These are phyloP conservation scores for Globisporangium cylindrosporum DNA, from an alignment of 352 stramenopile species.

Conservation along the genomic window DNA sequence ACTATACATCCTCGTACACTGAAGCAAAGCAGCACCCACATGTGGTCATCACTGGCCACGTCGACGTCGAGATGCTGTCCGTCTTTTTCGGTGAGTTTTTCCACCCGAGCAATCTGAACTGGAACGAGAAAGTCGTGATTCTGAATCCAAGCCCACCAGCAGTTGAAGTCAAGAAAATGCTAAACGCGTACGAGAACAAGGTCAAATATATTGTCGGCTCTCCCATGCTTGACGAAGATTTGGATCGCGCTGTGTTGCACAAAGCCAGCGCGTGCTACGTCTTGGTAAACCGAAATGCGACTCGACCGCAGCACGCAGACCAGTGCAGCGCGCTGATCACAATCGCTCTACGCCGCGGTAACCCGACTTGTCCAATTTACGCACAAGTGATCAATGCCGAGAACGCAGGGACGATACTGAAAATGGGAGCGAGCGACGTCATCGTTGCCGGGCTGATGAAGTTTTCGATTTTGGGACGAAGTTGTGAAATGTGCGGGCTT, in stretches of 20 bases:
- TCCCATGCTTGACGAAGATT: constrained; percentile 73
- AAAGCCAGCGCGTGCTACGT: constrained; percentile 65
- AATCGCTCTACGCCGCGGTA: constrained; percentile 66
- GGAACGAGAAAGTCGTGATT: constrained; percentile 81
- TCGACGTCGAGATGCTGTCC: constrained; percentile 58
- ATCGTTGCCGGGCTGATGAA: constrained; percentile 70
- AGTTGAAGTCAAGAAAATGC: constrained; percentile 67
- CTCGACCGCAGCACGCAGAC: constrained; percentile 55
- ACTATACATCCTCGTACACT: constrained; percentile 76
- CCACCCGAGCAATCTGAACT: constrained; percentile 80
- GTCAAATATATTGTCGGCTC: constrained; percentile 84
- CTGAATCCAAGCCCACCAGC: constrained; percentile 59
- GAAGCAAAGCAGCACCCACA: constrained; percentile 73
- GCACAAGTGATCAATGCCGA: constrained; percentile 70
- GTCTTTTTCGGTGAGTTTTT: constrained; percentile 86
- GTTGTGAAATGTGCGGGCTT: constrained; percentile 61
- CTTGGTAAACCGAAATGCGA: constrained; percentile 55
- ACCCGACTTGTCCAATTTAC: constrained; percentile 72
- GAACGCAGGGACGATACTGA: constrained; percentile 62
- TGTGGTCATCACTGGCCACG: constrained; percentile 69
- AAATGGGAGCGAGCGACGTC: constrained; percentile 74
- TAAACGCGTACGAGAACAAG: constrained; percentile 73
- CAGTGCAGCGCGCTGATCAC: constrained; percentile 74
- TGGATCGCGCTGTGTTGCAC: constrained; percentile 54
- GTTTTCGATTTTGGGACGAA: constrained; percentile 65